Evolutionary conservation across 225 moss, liverwort and hornwort species (phyloP).

Genomic region (Polytrichum formosum): DNA sequence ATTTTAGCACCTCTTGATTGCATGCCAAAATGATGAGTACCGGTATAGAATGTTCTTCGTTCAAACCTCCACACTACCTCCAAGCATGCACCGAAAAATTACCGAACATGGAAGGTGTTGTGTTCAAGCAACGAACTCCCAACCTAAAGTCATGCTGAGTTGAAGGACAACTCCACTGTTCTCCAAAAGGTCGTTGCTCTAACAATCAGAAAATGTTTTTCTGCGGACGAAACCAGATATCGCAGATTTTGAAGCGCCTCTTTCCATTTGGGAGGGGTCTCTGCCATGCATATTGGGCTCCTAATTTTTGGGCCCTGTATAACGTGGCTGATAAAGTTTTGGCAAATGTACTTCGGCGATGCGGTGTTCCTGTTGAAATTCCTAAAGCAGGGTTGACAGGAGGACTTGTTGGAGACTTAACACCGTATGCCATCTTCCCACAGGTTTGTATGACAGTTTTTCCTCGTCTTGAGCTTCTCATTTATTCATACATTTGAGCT

Average conservation of each 20-base stretch:
- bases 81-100: too few relatives aligned
- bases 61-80: too few relatives aligned
- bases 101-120: too few relatives aligned
- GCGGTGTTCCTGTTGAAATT: conserved; percentile 34
- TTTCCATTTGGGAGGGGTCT: conserved; percentile 95
- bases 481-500: not conserved
- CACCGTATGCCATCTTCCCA: conserved; percentile 61
- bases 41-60: too few relatives aligned
- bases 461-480: not conserved
- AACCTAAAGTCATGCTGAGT: too few relatives aligned
- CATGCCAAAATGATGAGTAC: too few relatives aligned
- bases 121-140: too few relatives aligned
- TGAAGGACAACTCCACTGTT: too few relatives aligned
- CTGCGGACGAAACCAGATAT: conserved; percentile 24
- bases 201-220: too few relatives aligned
- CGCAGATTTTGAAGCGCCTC: conserved; percentile 67
- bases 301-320: conserved; percentile 89
- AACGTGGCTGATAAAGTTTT: conserved; percentile 64
- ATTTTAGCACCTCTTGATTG: too few relatives aligned
- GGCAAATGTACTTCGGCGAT: conserved; percentile 24
- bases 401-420: conserved; percentile 80
- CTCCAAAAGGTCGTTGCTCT: too few relatives aligned
- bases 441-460: conserved; percentile 23
- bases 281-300: conserved; percentile 97
- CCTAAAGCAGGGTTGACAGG: conserved; percentile 69